phyloP scores from a whole-genome alignment of 768 basidiomycete species.

The Boletus tomentosulus region DNA sequence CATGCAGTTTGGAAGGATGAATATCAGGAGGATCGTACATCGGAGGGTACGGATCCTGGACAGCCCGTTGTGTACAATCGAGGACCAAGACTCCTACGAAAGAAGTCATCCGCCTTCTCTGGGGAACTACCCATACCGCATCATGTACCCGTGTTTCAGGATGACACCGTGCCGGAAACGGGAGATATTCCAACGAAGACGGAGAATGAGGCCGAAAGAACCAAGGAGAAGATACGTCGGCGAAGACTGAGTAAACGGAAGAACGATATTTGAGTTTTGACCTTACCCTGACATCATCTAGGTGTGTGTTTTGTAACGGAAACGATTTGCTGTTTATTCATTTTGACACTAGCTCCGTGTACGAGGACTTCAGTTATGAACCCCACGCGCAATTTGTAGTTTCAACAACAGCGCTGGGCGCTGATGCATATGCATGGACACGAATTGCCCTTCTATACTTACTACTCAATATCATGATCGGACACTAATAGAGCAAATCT shows the following conservation, averaged over 20 bases:
- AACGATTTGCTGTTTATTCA: slow-evolving; percentile 15
- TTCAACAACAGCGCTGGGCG: slow-evolving; percentile 16
- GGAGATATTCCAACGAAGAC: slow-evolving; percentile 8
- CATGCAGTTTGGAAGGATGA: slow-evolving; percentile 3
- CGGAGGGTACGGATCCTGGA: slow-evolving; percentile 1
- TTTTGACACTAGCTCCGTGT: slow-evolving; percentile 1
- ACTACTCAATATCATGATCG: neutral
- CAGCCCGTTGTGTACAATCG: slow-evolving; percentile 6
- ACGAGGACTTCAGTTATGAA: slow-evolving; percentile 7
- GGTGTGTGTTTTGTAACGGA: slow-evolving; percentile 14
- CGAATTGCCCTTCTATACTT: neutral
- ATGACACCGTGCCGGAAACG: slow-evolving; percentile 5
- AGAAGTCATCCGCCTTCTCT: slow-evolving; percentile 22
- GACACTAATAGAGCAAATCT: neutral
- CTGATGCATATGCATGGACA: slow-evolving; percentile 4
- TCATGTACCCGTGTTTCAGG: slow-evolving; percentile 15
- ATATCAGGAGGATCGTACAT: slow-evolving; percentile 3
- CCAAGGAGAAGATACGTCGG: slow-evolving; percentile 25
- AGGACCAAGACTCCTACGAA: slow-evolving; percentile 20
- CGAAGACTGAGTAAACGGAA: slow-evolving; percentile 35
- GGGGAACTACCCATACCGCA: slow-evolving; percentile 24
- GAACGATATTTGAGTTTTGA: slow-evolving; percentile 20
- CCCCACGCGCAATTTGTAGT: slow-evolving; percentile 7
- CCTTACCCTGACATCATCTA: slow-evolving; percentile 9
- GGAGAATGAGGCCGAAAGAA: slow-evolving; percentile 15